A percentile compares a stretch with the other conserved stretches of the same genome.
Evolutionary conservation across 441 rosid species (phyloP).

Genomic region (Flueggea neowawraea): DNA sequence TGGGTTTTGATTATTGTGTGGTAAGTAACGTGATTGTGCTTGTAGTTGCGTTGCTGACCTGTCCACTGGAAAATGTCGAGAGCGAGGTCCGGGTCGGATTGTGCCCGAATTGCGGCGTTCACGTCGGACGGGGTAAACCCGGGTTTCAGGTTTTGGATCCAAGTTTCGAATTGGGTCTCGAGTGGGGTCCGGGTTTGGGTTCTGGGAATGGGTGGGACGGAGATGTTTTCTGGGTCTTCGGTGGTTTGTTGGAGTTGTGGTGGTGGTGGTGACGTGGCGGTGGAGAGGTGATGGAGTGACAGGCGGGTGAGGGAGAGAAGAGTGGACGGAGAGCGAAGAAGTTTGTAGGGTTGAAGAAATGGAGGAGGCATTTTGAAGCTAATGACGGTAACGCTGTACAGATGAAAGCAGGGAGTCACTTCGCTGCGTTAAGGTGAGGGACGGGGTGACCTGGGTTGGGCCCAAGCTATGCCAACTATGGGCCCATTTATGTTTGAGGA

Average conservation of each 20-base stretch:
- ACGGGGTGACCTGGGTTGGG: no score
- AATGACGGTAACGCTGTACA: no score
- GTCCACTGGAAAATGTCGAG: slow-evolving; percentile 92
- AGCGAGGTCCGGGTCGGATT: slow-evolving; percentile 83
- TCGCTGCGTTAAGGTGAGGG: no score
- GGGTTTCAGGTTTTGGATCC: slow-evolving; percentile 77
- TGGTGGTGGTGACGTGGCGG: not conserved
- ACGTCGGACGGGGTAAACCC: slow-evolving; percentile 77
- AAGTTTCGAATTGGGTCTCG: slow-evolving; percentile 70
- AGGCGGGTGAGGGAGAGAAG: not conserved
- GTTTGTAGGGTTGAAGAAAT: no score
- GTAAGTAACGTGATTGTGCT: slow-evolving; percentile 62
- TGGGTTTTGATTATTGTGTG: slow-evolving; percentile 55
- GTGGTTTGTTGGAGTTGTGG: no score
- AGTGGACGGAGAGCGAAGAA: no score
- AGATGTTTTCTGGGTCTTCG: not conserved
- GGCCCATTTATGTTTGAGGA: no score
- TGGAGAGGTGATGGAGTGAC: not conserved
- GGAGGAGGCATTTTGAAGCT: no score
- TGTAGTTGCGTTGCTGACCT: slow-evolving; percentile 64
- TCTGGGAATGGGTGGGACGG: slow-evolving; percentile 19
- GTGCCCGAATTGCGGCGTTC: slow-evolving; percentile 62
- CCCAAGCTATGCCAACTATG: no score
- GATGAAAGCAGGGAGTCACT: no score
- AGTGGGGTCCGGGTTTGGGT: slow-evolving; percentile 64